Conservation (phyloP, 2,329 filamentous ascomycete genomes). For the Microsporum ferrugineum region DNA sequence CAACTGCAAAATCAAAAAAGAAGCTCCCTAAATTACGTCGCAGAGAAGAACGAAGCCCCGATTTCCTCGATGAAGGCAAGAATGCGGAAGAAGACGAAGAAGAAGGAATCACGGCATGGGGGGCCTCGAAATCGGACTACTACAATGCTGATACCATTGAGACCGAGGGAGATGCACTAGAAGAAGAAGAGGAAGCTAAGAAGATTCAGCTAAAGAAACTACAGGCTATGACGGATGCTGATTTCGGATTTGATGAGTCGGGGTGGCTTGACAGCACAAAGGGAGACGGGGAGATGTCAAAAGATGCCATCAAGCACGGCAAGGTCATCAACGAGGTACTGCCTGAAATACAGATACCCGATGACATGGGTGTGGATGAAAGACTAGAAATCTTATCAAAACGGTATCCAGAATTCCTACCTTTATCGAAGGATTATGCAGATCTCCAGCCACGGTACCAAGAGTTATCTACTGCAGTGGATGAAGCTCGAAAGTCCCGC, state of each 20-base stretch:
- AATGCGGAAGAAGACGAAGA: constrained; percentile 47
- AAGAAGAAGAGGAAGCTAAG: constrained; percentile 84
- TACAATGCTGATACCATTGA: constrained; percentile 76
- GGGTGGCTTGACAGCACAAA: constrained; percentile 61
- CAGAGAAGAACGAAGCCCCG: constrained; percentile 16
- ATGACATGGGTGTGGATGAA: constrained; percentile 66
- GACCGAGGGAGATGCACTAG: constrained; percentile 63
- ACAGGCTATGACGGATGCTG: constrained; percentile 74
- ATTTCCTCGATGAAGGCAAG: constrained; percentile 28
- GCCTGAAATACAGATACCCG: constrained; percentile 68
- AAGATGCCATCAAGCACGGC: constrained; percentile 36
- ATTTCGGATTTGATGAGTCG: constrained; percentile 84
- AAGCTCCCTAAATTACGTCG: constrained; percentile 14
- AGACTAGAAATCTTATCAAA: constrained; percentile 61
- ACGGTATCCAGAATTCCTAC: constrained; percentile 86
- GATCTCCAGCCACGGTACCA: constrained; percentile 54
- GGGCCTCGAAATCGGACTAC: constrained; percentile 76
- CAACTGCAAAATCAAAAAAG: constrained; percentile 16
- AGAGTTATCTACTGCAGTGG: constrained; percentile 47
- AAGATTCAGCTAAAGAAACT: constrained; percentile 84
- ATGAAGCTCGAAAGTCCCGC: constrained; percentile 40
- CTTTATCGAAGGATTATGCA: constrained; percentile 67
- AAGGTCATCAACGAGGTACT: constrained; percentile 75
- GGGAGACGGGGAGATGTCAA: constrained; percentile 38
- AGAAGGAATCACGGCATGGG: constrained; percentile 63